Conservation (phyloP, 2,329 filamentous ascomycete genomes). For the Fusarium armeniacum region DNA sequence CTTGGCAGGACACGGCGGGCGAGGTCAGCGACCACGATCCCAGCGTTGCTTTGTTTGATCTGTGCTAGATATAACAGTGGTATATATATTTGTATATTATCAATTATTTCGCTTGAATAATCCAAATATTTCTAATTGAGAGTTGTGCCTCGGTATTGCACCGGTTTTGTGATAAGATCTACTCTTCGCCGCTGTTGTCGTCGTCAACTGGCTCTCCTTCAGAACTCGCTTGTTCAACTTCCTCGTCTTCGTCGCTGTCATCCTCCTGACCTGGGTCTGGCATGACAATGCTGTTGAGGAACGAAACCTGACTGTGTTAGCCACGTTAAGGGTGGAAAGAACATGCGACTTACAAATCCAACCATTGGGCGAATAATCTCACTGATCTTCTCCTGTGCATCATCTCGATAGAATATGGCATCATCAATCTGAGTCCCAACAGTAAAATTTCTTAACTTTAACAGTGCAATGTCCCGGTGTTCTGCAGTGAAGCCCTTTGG, state of each 20-base stretch:
- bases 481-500: conserved; percentile 85
- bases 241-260: conserved; percentile 57
- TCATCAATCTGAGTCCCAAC: conserved; percentile 77
- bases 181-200: conserved; percentile 29
- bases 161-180: not conserved
- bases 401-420: conserved; percentile 70
- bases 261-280: conserved; percentile 70
- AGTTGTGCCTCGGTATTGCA: not conserved
- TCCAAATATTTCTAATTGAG: conserved; percentile 1
- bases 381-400: conserved; percentile 75
- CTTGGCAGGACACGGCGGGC: conserved; percentile 71
- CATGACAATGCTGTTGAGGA: conserved; percentile 80
- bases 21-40: conserved; percentile 79
- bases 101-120: conserved; percentile 13
- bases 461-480: conserved; percentile 82
- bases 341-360: conserved; percentile 76
- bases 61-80: conserved; percentile 60
- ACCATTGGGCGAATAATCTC: conserved; percentile 77
- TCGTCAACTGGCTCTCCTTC: conserved; percentile 19
- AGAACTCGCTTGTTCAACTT: conserved; percentile 46
- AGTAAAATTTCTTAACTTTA: conserved; percentile 85
- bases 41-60: conserved; percentile 72
- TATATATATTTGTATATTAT: conserved; percentile 16
- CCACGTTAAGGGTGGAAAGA: too few relatives aligned
- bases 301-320: conserved; percentile 69